Evolutionary conservation across 2,329 filamentous ascomycete genomes (phyloP).

Genomic region (Proliferodiscus dingleyae): DNA sequence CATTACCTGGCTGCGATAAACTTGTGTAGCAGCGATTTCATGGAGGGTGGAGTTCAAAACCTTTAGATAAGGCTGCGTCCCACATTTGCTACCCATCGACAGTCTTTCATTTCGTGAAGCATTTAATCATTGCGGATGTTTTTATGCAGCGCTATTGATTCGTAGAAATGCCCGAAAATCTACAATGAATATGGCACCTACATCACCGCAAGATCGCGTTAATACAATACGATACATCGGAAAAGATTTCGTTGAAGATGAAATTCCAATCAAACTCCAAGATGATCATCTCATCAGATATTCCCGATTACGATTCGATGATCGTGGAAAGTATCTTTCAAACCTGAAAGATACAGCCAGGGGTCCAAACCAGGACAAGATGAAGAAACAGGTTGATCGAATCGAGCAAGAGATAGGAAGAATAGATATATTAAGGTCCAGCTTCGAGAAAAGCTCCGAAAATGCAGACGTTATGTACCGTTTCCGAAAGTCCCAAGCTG

Average conservation of each 20-base stretch:
- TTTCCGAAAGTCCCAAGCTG: not conserved
- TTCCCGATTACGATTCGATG: not conserved
- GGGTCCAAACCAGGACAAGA: not conserved
- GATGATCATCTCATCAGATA: conserved; percentile 5
- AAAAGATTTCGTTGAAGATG: conserved; percentile 1
- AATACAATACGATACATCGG: not conserved
- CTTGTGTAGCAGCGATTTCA: not conserved
- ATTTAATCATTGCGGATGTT: too few relatives aligned
- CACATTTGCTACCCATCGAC: too few relatives aligned
- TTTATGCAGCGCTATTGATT: too few relatives aligned
- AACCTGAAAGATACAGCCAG: not conserved
- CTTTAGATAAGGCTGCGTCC: too few relatives aligned
- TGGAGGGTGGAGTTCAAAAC: not conserved
- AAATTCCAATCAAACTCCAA: conserved; percentile 2
- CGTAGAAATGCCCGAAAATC: too few relatives aligned
- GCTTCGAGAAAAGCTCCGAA: not conserved
- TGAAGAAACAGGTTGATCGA: not conserved
- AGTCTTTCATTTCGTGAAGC: too few relatives aligned
- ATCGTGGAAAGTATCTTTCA: not conserved
- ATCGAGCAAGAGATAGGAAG: not conserved
- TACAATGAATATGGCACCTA: not conserved
- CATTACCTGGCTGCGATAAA: conserved; percentile 4
- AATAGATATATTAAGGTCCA: conserved; percentile 1
- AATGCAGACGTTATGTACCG: not conserved
- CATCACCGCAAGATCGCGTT: not conserved